Base-by-base conservation (phyloP, 768 basidiomycete species). In the Termitomyces sp. region DNA sequence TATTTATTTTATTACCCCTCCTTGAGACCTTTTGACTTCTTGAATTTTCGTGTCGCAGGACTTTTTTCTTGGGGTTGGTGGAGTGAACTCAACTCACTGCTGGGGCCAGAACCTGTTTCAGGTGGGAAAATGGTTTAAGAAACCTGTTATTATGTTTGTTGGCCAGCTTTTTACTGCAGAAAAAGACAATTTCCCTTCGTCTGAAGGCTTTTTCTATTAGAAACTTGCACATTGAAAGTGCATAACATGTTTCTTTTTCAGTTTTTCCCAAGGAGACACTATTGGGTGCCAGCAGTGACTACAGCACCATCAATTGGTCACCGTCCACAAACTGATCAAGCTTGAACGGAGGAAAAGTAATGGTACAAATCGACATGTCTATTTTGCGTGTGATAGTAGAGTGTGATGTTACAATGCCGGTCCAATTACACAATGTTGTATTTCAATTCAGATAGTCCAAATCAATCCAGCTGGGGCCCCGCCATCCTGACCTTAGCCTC, bases 401-500 rank as follows among this genome's bases (percentile, higher is more conserved):
- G 30, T 45, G 20, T 56, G 12, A 42, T 36, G 11, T 48, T 54
- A 58, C 58, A 49, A 58, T 58, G 54, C 31, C 34, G 45, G 53
- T 59, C 58, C 58, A 51, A 48, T 59, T 31, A 58, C 42, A 47
- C 36, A 37, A 34, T 42, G 31, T 39, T 42, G 31, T 52, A 41
- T 39, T 31, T 57, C 30, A 49, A 36, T 45, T 42, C 33, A 51
- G n/a, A 58, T 49, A 22, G 37, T 63, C 57, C 57, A 13, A 16
- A 37, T 64, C 50, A 61, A 55, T 62, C 61, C 55, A 78, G 52
- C 61, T 75, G 73, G 37, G 95, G 96, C 41, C 95, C 96, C 24
- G 95, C 93, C 62, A 81, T 68, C 67, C 88, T 81, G 58, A 97
- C 93, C 72, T 87, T 88, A 66, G 83, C 81, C 34, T 85, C 81